These are phyloP conservation scores for Epicoccum nigrum DNA, from an alignment of 2,329 filamentous ascomycete species.

Conservation along the genomic window DNA sequence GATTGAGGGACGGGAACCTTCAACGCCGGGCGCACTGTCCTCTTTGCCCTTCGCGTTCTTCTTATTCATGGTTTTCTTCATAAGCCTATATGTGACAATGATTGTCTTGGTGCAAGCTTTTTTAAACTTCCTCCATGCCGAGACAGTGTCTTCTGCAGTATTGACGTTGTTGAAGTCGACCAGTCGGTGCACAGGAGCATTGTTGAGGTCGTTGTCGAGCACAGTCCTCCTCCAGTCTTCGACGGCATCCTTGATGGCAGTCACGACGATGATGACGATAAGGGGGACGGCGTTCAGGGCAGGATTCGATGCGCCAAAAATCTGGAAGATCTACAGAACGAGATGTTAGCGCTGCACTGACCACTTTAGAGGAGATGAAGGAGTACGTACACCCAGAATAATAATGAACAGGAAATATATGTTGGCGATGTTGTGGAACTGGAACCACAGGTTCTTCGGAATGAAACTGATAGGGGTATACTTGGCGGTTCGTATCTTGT, in stretches of 20 bases:
- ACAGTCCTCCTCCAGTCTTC: constrained; percentile 93
- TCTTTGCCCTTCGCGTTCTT: constrained; percentile 45
- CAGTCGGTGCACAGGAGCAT: constrained; percentile 89
- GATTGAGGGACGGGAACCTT: constrained; percentile 69
- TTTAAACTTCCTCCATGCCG: constrained; percentile 85
- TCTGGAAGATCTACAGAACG: constrained; percentile 81
- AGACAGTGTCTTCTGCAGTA: constrained; percentile 83
- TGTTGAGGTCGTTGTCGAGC: constrained; percentile 93
- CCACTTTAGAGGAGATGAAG: constrained; percentile 8
- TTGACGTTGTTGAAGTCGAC: constrained; percentile 93
- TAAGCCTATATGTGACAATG: constrained; percentile 60
- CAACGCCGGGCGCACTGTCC: constrained; percentile 55
- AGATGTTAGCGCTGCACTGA: constrained; percentile 26
- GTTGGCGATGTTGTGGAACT: constrained; percentile 98
- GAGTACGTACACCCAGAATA: constrained; percentile 81
- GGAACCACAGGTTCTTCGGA: constrained; percentile 95
- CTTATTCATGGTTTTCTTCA: constrained; percentile 51
- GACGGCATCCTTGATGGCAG: constrained; percentile 90
- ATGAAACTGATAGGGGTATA: constrained; percentile 95
- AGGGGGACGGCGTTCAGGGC: constrained; percentile 88
- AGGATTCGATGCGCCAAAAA: constrained; percentile 91
- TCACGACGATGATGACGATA: constrained; percentile 88
- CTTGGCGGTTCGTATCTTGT: constrained; percentile 98
- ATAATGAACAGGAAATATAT: constrained; percentile 97
- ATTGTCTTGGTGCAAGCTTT: constrained; percentile 76